phyloP scores from a whole-genome alignment of 2,329 filamentous ascomycete genomes.

The Thyridium curvatum region DNA sequence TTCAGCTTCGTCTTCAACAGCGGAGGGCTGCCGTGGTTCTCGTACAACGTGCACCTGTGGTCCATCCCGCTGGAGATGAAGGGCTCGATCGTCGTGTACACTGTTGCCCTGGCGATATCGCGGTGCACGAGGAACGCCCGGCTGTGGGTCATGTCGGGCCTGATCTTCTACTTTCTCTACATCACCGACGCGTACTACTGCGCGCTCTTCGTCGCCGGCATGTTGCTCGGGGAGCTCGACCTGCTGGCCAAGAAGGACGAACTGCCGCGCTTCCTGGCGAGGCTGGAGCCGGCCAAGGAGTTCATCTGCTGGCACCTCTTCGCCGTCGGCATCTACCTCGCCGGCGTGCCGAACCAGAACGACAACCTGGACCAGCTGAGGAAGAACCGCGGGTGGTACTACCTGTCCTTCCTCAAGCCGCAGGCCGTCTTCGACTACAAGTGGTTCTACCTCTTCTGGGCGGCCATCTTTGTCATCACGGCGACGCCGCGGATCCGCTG shows the following conservation, averaged over 20 bases:
- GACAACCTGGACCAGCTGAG: constrained; percentile 40
- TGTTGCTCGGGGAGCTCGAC: constrained; percentile 58
- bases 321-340: constrained; percentile 45
- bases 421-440: constrained; percentile 61
- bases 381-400: constrained; percentile 54
- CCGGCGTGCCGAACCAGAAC: constrained; percentile 51
- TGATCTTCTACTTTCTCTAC: constrained; percentile 62
- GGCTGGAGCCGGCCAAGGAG: constrained; percentile 39
- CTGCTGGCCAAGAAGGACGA: constrained; percentile 37
- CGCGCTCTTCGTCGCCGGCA: constrained; percentile 53
- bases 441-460: constrained; percentile 63
- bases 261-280: constrained; percentile 41
- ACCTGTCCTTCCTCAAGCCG: constrained; percentile 54
- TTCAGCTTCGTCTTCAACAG: constrained; percentile 61
- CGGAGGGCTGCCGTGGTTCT: constrained; percentile 49
- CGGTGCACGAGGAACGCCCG: constrained; percentile 47
- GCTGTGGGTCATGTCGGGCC: constrained; percentile 41
- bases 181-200: constrained; percentile 59
- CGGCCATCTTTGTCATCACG: constrained; percentile 48
- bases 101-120: constrained; percentile 48
- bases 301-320: constrained; percentile 49
- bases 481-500: constrained; percentile 50
- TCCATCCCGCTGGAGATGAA: constrained; percentile 58
- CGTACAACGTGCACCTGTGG: constrained; percentile 55
- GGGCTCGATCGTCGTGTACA: constrained; percentile 60